Evolutionary conservation across 495 filamentous ascomycete species (phyloP), one percentile per base, ranked within the genome.

Genomic region (Hypoxylon lienhwacheense): DNA sequence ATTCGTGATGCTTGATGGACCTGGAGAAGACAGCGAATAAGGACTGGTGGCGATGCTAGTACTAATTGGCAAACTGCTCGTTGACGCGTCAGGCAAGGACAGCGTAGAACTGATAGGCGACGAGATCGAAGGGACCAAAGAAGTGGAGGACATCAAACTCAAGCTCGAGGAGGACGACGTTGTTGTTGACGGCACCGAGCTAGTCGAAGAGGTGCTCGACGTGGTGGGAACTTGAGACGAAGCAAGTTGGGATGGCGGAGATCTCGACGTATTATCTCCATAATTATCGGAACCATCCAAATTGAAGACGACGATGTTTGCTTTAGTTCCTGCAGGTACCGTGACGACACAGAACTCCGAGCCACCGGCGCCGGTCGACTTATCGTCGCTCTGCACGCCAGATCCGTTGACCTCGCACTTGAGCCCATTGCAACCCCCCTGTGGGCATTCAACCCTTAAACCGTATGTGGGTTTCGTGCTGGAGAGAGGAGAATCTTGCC

Each of bases 341-440:
- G 87, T 90, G 8, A 89, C 88, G 44, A 90, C 87, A 62, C 88
- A 92, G 67, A 88, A 90, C 26, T 77, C 73, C n/a, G 79, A 85
- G 55, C 80, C 85, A 15, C 86, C 86, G 21, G 85, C 87, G 34
- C 88, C 87, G 19, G 69, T 70, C 34, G 76, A 66, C 47, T 72
- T 66, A 16, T 71, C 73, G 39, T 86, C 77, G 62, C 86, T 83
- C 48, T 82, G 81, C 37, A 91, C 78, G 20, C 67, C 63, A 17
- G 61, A 54, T 12, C 68, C 74, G 64, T 91, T 81, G 60, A 91
- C 89, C 51, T 75, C 77, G 73, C 88, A 92, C 3, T 87, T 87
- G 10, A 87, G 71, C 22, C 87, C 87, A 58, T 87, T 85, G 73
- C 88, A 92, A 17, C 76, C 79, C 19, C 70, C 77, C n/a, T 77